Percentiles rank a stretch among this genome's conserved stretches.
Conservation (phyloP, 768 basidiomycete species). For the Lentinus tigrinus region DNA sequence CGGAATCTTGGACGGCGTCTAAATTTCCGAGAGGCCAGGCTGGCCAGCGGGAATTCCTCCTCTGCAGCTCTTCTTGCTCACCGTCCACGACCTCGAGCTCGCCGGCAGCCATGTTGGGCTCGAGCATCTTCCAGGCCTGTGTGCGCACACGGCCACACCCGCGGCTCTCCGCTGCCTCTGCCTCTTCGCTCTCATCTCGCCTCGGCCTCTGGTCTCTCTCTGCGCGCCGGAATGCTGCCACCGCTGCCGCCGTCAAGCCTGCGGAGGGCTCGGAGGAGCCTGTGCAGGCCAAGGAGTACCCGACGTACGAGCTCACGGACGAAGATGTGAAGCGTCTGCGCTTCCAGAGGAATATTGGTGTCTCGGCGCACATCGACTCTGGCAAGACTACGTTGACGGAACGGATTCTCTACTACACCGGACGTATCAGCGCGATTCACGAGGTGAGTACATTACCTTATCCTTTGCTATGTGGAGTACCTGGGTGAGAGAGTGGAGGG, state of each 20-base stretch:
- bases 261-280: conserved; percentile 11
- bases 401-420: conserved; percentile 93
- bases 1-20: too few relatives aligned
- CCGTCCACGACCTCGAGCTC: conserved; percentile 16
- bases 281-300: conserved; percentile 13
- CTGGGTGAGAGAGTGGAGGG: too few relatives aligned
- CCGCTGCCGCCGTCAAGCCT: conserved; percentile 22
- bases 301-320: conserved; percentile 46
- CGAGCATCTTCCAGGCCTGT: conserved; percentile 15
- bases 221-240: conserved; percentile 20
- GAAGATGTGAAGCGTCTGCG: conserved; percentile 64
- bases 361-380: conserved; percentile 93
- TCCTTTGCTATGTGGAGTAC: too few relatives aligned
- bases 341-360: conserved; percentile 92
- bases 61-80: conserved; percentile 6
- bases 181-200: neutral
- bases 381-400: conserved; percentile 99
- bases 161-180: neutral
- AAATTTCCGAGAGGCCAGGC: too few relatives aligned
- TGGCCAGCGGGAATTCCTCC: too few relatives aligned
- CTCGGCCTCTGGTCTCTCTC: conserved; percentile 9
- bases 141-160: conserved; percentile 14
- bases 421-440: conserved; percentile 92
- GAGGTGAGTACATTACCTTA: conserved; percentile 58
- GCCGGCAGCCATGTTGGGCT: conserved; percentile 13